Percentiles rank a stretch among this genome's conserved stretches.
phyloP scores from a whole-genome alignment of 768 basidiomycete genomes.

The Lyophyllum decastes region DNA sequence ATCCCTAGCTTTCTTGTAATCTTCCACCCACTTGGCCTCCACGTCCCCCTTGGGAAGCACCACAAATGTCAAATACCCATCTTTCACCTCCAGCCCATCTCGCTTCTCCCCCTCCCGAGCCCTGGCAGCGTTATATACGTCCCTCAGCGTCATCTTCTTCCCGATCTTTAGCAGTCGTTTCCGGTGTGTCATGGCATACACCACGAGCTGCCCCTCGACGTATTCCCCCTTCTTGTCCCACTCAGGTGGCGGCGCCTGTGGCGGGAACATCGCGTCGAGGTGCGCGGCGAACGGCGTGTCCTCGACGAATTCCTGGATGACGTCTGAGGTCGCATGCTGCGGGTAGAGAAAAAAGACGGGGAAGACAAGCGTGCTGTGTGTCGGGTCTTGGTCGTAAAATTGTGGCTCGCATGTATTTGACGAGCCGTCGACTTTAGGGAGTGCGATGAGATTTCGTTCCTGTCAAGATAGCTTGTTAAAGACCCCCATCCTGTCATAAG shows the following conservation, averaged over 20 bases:
- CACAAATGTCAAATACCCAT: conserved; percentile 79
- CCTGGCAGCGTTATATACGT: conserved; percentile 68
- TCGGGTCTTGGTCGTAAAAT: conserved; percentile 66
- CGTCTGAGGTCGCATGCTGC: conserved; percentile 84
- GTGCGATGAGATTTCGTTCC: conserved; percentile 71
- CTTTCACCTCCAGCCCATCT: conserved; percentile 86
- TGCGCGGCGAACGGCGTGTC: conserved; percentile 81
- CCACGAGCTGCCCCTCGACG: conserved; percentile 56
- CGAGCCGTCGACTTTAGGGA: conserved; percentile 52
- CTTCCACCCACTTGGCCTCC: conserved; percentile 85
- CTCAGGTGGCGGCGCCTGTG: conserved; percentile 56
- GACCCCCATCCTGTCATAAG: not conserved
- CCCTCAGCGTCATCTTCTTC: conserved; percentile 82
- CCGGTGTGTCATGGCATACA: conserved; percentile 81
- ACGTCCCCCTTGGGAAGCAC: conserved; percentile 75
- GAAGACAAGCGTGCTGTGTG: conserved; percentile 63
- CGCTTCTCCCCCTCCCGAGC: conserved; percentile 55
- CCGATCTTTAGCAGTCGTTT: conserved; percentile 88
- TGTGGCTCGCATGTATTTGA: conserved; percentile 62
- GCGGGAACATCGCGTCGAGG: conserved; percentile 82
- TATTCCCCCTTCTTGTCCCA: conserved; percentile 84
- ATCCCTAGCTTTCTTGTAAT: conserved; percentile 68
- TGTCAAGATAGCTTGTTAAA: conserved; percentile 28
- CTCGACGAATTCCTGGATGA: conserved; percentile 85
- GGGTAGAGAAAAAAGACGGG: conserved; percentile 96